A percentile compares a stretch with the other conserved stretches of the same genome.
Evolutionary conservation across 352 stramenopile species (phyloP).

Genomic region (Lagenidium sp.): DNA sequence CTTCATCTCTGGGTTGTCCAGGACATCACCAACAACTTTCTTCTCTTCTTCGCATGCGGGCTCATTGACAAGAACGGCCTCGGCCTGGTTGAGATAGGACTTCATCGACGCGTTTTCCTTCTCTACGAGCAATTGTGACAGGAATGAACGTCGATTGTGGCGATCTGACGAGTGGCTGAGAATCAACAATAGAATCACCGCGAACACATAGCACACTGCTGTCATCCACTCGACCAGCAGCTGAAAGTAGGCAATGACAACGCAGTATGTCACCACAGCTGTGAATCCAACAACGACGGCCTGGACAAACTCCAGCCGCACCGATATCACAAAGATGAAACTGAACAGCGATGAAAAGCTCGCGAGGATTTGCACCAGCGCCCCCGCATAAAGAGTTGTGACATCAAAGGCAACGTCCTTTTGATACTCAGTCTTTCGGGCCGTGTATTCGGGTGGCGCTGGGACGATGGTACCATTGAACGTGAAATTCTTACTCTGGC

Average conservation of each 20-base stretch:
- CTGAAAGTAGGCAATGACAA: constrained; percentile 40
- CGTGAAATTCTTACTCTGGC: constrained; percentile 21
- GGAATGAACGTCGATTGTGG: constrained; percentile 71
- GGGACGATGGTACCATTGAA: constrained; percentile 15
- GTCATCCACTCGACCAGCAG: constrained; percentile 65
- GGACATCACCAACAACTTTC: constrained; percentile 49
- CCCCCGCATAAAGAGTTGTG: constrained; percentile 42
- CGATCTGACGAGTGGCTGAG: constrained; percentile 72
- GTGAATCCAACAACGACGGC: constrained; percentile 61
- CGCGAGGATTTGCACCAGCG: constrained; percentile 53
- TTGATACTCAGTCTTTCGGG: constrained; percentile 5
- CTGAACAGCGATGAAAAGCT: constrained; percentile 68
- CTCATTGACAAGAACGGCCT: constrained; percentile 78
- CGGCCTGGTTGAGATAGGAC: constrained; percentile 66
- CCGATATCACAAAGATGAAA: constrained; percentile 77
- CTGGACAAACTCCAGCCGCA: constrained; percentile 85
- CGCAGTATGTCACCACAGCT: constrained; percentile 42
- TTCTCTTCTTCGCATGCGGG: constrained; percentile 62
- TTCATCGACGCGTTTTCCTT: constrained; percentile 82
- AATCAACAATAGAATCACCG: constrained; percentile 63
- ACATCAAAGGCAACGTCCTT: constrained; percentile 21
- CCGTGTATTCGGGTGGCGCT: constrained; percentile 11
- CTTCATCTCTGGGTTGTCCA: constrained; percentile 63
- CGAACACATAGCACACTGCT: constrained; percentile 46
- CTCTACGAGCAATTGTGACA: constrained; percentile 77